These are phyloP conservation scores for Stropharia rugosoannulata DNA, from an alignment of 768 basidiomycete species.

Conservation along the genomic window DNA sequence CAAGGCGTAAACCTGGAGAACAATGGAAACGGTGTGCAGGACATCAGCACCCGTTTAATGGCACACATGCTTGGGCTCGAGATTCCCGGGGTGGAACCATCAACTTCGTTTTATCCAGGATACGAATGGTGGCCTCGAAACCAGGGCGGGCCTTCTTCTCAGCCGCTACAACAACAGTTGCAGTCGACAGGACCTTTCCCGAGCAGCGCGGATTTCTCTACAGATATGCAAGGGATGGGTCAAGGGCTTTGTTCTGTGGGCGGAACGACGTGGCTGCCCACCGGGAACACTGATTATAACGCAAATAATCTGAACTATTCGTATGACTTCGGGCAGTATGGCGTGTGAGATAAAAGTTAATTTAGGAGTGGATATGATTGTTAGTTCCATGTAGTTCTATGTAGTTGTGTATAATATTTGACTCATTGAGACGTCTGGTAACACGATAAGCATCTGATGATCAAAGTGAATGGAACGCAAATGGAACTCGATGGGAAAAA, in stretches of 20 bases:
- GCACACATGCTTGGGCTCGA: constrained; percentile 72
- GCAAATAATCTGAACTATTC: constrained; percentile 23
- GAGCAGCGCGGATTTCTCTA: constrained; percentile 13
- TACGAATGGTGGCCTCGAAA: constrained; percentile 69
- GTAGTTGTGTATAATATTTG: constrained; percentile 12
- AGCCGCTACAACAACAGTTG: constrained; percentile 9
- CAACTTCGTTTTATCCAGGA: constrained; percentile 53
- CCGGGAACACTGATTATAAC: constrained; percentile 12
- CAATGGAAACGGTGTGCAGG: constrained; percentile 52
- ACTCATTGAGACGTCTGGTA: constrained; percentile 3
- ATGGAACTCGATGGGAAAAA: constrained; percentile 15
- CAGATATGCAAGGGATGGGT: constrained; percentile 14
- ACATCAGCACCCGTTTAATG: constrained; percentile 64
- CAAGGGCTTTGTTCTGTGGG: constrained; percentile 3
- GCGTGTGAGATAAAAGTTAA: constrained; percentile 16
- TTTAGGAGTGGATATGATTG: constrained; percentile 9
- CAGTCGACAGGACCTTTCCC: constrained; percentile 8
- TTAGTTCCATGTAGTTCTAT: constrained; percentile 11
- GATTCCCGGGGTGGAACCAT: constrained; percentile 62
- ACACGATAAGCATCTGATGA: constrained; percentile 12
- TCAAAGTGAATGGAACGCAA: constrained; percentile 17
- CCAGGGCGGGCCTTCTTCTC: constrained; percentile 15
- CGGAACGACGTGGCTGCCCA: constrained; percentile 15
- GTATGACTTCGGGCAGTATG: constrained; percentile 31
- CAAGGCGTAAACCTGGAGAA: constrained; percentile 16